phyloP scores from a whole-genome alignment of 352 stramenopile species.

The Elongisporangium prolatum region DNA sequence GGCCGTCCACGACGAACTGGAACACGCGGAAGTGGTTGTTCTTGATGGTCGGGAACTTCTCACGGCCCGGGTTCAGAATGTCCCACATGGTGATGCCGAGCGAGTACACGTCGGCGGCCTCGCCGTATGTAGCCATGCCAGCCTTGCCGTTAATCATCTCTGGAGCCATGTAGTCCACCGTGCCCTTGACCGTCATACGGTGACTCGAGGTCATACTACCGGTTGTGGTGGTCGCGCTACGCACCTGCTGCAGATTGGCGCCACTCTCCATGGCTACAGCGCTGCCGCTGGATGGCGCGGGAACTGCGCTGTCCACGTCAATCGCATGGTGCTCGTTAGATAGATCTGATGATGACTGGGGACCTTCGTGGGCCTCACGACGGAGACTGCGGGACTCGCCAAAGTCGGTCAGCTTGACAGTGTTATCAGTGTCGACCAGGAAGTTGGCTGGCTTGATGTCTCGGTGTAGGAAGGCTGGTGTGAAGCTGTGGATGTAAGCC shows the following conservation, averaged over 20 bases:
- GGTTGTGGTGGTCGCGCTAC: constrained; percentile 12
- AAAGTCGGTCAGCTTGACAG: constrained; percentile 69
- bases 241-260: constrained; percentile 23
- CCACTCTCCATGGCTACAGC: constrained; percentile 28
- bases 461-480: constrained; percentile 63
- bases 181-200: constrained; percentile 59
- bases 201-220: neutral
- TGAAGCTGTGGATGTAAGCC: constrained; percentile 74
- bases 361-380: neutral
- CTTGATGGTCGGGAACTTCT: constrained; percentile 38
- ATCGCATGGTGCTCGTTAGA: constrained; percentile 1
- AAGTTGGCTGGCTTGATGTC: constrained; percentile 81
- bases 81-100: constrained; percentile 76
- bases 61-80: constrained; percentile 43
- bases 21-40: constrained; percentile 66
- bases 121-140: constrained; percentile 44
- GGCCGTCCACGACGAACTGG: constrained; percentile 36
- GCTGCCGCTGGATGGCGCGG: constrained; percentile 5
- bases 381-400: constrained; percentile 38
- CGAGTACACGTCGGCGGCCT: constrained; percentile 71
- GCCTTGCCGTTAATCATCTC: constrained; percentile 67
- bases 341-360: neutral
- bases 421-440: constrained; percentile 48
- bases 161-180: constrained; percentile 75
- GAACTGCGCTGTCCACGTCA: neutral